Base-by-base conservation (phyloP, 495 filamentous ascomycete genomes). In the Penicillium coffeae region DNA sequence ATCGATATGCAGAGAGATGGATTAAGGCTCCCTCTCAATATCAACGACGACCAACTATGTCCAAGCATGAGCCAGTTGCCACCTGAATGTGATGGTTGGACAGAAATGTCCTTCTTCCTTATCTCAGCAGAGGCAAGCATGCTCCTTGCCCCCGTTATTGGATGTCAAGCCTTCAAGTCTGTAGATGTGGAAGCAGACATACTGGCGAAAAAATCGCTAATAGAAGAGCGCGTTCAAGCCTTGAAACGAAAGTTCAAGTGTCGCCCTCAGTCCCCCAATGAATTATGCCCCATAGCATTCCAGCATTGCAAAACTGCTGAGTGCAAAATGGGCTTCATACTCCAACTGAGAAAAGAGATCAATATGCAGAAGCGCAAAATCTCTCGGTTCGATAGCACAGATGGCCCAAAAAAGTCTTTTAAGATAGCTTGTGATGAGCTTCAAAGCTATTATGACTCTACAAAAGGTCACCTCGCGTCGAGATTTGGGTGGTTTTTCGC, bases 31-130 rank as follows among this genome's bases (percentile, higher is more conserved):
- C 47, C 51, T 16, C 35, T 50, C 21, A 56, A 56, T 16, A 21
- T 56, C 10, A 56, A 56, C 22, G 53, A 56, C 30, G 40, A 48
- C 21, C 47, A 55, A 34, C n/a, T 42, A 14, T 51, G 34, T 10
- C 38, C 38, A 34, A 38, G 35, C 16, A 32, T 54, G 45, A 38
- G 22, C 2, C 22, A 45, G 12, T 8, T 72, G 70, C 48, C 65
- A 81, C 0, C 63, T 63, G 68, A 77, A 16, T 70, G 81, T 3
- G 49, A 50, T 1, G 82, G 79, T 8, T 73, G 75, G 3, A 88
- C 86, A 12, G 86, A 89, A 34, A 88, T 89, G 82, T 82, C 85
- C 1, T 86, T 90, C 3, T 81, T 73, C 48, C 78, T 84, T 47
- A 75, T 84, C 15, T 47, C 55, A 13, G 54, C 50, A 22, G 47